A percentile compares a stretch with the other conserved stretches of the same genome.
Evolutionary conservation across 1,139 yeast genomes (phyloP).

Genomic region (Insectozyma bohioensis): DNA sequence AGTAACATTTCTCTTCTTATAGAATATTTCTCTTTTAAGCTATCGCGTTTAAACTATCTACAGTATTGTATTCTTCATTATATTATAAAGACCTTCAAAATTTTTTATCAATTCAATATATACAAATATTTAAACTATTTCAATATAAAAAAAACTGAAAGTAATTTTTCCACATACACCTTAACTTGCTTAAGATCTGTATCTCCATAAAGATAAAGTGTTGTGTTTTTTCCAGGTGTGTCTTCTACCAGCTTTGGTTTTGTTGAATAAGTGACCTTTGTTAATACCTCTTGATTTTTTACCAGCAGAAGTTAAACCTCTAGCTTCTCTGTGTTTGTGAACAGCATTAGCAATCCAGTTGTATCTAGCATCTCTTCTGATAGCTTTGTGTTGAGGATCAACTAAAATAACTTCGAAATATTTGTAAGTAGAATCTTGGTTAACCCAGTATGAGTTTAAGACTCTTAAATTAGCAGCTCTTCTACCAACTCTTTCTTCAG

Average conservation of each 20-base stretch:
- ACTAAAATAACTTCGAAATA: conserved; percentile 96
- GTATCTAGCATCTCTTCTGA: conserved; percentile 98
- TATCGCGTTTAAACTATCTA: too few species aligned
- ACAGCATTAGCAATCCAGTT: conserved; percentile 99
- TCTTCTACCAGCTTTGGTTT: conserved; percentile 97
- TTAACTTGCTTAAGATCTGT: conserved; percentile 53
- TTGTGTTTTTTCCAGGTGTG: conserved; percentile 99
- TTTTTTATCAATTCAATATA: conserved; percentile 1
- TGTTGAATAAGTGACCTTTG: conserved; percentile 99
- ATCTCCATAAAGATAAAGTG: conserved; percentile 99
- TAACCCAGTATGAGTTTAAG: conserved; percentile 99
- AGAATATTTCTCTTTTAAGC: too few species aligned
- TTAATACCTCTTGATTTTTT: conserved; percentile 99
- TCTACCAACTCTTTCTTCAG: conserved; percentile 99
- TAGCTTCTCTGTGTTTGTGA: conserved; percentile 99
- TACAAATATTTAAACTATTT: background rate
- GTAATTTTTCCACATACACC: background rate
- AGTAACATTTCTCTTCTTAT: too few species aligned
- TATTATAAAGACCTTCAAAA: too few species aligned
- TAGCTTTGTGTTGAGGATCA: conserved; percentile 98
- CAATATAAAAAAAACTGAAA: conserved; percentile 1
- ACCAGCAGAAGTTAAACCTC: conserved; percentile 98
- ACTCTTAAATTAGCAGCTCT: conserved; percentile 99
- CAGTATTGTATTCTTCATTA: too few species aligned
- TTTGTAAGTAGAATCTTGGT: conserved; percentile 99